Evolutionary conservation across 2,329 filamentous ascomycete species (phyloP).

Genomic region (Fusarium marasasianum): DNA sequence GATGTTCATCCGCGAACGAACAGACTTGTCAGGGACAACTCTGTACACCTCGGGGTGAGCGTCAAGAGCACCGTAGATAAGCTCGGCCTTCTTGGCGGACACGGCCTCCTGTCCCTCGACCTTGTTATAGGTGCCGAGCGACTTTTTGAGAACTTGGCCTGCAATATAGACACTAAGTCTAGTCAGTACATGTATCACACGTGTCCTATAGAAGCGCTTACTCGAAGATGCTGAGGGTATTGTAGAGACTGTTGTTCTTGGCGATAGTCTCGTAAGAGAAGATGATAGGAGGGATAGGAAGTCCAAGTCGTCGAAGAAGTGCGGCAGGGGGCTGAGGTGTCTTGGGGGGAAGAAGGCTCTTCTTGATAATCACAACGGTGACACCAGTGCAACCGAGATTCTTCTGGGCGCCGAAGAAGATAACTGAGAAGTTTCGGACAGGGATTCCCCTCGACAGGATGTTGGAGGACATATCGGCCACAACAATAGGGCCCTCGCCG

Average conservation of each 20-base stretch:
- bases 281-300: conserved; percentile 82
- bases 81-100: conserved; percentile 75
- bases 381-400: conserved; percentile 89
- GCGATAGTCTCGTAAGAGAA: conserved; percentile 85
- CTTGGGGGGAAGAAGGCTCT: conserved; percentile 77
- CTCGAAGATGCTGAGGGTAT: conserved; percentile 94
- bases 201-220: conserved; percentile 47
- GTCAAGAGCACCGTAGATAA: conserved; percentile 83
- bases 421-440: conserved; percentile 79
- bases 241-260: conserved; percentile 96
- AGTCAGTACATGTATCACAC: conserved; percentile 6
- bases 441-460: conserved; percentile 85
- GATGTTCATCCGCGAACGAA: conserved; percentile 91
- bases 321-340: conserved; percentile 71
- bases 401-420: conserved; percentile 96
- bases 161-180: conserved; percentile 79
- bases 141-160: conserved; percentile 84
- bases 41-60: conserved; percentile 76
- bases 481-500: conserved; percentile 77
- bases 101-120: conserved; percentile 81
- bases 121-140: conserved; percentile 73
- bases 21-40: conserved; percentile 78
- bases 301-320: conserved; percentile 76
- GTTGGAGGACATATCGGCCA: conserved; percentile 95
- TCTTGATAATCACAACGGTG: conserved; percentile 86